Percentiles rank a stretch among this genome's conserved stretches.
These are phyloP conservation scores for Podospora sp. DNA, from an alignment of 495 filamentous ascomycete species.

Conservation along the genomic window DNA sequence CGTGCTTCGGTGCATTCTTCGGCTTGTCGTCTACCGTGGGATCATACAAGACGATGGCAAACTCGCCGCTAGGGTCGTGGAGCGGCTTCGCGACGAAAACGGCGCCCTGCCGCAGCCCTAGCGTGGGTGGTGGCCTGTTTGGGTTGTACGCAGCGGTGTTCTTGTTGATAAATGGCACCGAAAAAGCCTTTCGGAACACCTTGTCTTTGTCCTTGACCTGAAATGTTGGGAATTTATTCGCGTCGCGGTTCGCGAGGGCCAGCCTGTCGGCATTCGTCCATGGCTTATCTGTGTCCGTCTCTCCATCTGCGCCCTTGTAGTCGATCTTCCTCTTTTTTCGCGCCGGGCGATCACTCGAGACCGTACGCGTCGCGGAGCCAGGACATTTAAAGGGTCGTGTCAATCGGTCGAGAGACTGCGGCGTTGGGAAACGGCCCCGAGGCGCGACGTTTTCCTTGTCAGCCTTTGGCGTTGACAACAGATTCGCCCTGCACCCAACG, in stretches of 20 bases:
- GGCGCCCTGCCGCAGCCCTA: constrained; percentile 82
- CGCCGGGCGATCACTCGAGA: constrained; percentile 77
- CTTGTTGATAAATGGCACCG: constrained; percentile 86
- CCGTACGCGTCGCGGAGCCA: constrained; percentile 69
- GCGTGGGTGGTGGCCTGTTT: constrained; percentile 75
- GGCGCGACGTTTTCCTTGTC: constrained; percentile 37
- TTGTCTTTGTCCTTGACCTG: constrained; percentile 83
- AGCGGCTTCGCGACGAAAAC: constrained; percentile 87
- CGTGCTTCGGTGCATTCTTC: constrained; percentile 51
- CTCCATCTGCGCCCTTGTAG: constrained; percentile 81
- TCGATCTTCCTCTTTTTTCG: constrained; percentile 88
- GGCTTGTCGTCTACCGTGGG: constrained; percentile 89
- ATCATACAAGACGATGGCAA: constrained; percentile 94
- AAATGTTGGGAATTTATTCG: constrained; percentile 88
- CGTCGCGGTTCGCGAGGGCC: constrained; percentile 83
- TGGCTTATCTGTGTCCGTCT: constrained; percentile 71
- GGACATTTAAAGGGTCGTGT: constrained; percentile 92
- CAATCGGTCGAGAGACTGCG: constrained; percentile 66
- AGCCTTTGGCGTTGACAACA: constrained; percentile 25
- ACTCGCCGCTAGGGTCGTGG: constrained; percentile 94
- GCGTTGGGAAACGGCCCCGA: constrained; percentile 43
- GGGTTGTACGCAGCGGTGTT: constrained; percentile 68
- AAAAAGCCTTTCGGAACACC: constrained; percentile 80
- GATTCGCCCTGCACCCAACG: constrained; percentile 14
- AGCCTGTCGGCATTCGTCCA: constrained; percentile 89